Base-by-base conservation (phyloP, 257 asterid genomes). In the Ballota nigra region DNA sequence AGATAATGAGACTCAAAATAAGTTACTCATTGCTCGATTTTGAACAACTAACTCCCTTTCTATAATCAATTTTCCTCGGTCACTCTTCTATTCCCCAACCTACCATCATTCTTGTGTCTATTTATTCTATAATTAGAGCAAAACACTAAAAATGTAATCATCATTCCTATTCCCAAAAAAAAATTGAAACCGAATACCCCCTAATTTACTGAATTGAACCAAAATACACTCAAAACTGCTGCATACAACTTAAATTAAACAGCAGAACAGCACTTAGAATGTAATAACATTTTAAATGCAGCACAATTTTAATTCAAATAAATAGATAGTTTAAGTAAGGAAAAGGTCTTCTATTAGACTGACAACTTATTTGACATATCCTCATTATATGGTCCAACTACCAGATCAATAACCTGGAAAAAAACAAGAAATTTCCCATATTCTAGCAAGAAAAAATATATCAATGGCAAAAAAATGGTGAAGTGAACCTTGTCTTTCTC, bases 401-500 rank as follows among this genome's bases (percentile, higher is more conserved):
- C 36, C 19, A 60, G 24, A 66, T 15, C 28, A 8, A 43, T 4
- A 53, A 52, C 33, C n/a, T n/a, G n/a, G n/a, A n/a, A n/a, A n/a
- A n/a, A n/a, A n/a, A n/a, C n/a, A n/a, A n/a, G n/a, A n/a, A n/a
- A n/a, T n/a, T n/a, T n/a, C n/a, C n/a, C n/a, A n/a, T n/a, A 66
- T 22, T 60, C 24, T 20, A 66, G 31, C 7, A 51, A 28, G 36
- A 31, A 51, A 4, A 6, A 36, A 69, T 8, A 38, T 38, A 57
- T 38, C 49, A 34, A n/a, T 40, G 68, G 33, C 41, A 36, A 9
- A 18, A 66, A 7, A 31, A 4, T 12, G 59, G 13, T 0, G 56
- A 55, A 20, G 5, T 6, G 72, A 66, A 89, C 95, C 95, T 89
- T 81, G 80, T 89, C 95, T 79, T 87, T 86, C 49, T 86, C 95